Base-by-base conservation (phyloP, 2,329 filamentous ascomycete species). In the Aspergillus awamori region DNA sequence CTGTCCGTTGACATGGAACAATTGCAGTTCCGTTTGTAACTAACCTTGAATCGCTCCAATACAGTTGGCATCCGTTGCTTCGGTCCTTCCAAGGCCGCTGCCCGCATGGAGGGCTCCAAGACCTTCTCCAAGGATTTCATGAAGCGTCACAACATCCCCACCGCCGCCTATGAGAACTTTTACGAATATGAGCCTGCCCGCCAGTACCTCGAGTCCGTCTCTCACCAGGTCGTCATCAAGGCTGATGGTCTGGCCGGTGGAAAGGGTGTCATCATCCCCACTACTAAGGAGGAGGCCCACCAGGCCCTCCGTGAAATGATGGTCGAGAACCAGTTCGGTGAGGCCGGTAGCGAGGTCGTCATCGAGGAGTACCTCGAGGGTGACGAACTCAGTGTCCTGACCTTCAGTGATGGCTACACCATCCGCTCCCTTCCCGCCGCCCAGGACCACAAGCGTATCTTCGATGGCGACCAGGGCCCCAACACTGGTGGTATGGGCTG, bases 401-500 rank as follows among this genome's bases (percentile, higher is more conserved):
- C 89, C 33, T 97, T 99, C 79, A 92, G 89, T 72, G 95, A 99
- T 74, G 95, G 95, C 55, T 89, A 90, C 74, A 89, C 89, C 1
- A 90, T 96, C 74, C 86, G 87, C 72, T 92, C 90, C 8, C 83
- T 98, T 8, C 94, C 94, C 5, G 89, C 95, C 1, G 94, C 94
- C 1, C 95, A 99, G 77, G 95, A 98, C 76, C 95, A 99, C 82
- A 98, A 99, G 84, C 87, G 93, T 64, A 93, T 96, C 66, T 91
- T 90, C 57, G 95, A 99, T 71, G 92, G 91, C 58, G 94, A 98
- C 74, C 84, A 86, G 53, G 95, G 95, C 1, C 91, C 93, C 39
- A 98, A 98, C 80, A 98, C 95, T 2, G 95, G 94, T 62, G 95
- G 95, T 43, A 98, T 98, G 95, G 95, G 95, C 55, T 97, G 93